Evolutionary conservation across 2,329 filamentous ascomycete genomes (phyloP).

Genomic region (Thielaviopsis cerberus): DNA sequence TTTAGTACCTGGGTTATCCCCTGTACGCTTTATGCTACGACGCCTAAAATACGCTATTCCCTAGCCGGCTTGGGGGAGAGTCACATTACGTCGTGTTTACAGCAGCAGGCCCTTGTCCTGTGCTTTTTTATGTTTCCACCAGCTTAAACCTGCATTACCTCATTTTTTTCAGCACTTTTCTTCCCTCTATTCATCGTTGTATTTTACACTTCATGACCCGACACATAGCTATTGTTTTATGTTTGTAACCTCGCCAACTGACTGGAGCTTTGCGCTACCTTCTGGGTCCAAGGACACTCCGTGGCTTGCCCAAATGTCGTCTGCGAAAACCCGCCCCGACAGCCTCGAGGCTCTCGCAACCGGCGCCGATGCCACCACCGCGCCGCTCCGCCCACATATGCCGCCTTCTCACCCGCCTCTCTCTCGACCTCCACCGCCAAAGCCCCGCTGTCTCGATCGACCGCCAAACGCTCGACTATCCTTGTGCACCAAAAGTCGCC

Average conservation of each 20-base stretch:
- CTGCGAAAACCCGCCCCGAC: conserved; percentile 11
- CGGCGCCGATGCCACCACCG: conserved; percentile 15
- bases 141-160: too few species aligned
- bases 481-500: conserved; percentile 95
- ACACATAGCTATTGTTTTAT: not conserved
- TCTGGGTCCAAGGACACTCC: conserved; percentile 11
- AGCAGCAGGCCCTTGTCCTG: too few species aligned
- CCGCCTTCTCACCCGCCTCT: conserved; percentile 73
- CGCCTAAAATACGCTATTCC: not conserved
- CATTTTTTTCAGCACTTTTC: too few species aligned
- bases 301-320: conserved; percentile 14
- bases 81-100: not conserved
- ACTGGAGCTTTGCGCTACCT: conserved; percentile 3
- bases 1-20: not conserved
- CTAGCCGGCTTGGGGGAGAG: not conserved
- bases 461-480: conserved; percentile 61
- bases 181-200: too few species aligned
- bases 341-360: conserved; percentile 7
- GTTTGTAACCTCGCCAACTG: not conserved
- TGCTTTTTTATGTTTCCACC: not conserved
- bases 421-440: conserved; percentile 33
- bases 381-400: conserved; percentile 51
- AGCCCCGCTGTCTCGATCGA: conserved; percentile 38
- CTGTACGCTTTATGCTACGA: not conserved
- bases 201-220: not conserved